A percentile compares a stretch with the other conserved stretches of the same genome.
phyloP scores from a whole-genome alignment of 805 yeast genomes.

The Priceomyces haplophilus region DNA sequence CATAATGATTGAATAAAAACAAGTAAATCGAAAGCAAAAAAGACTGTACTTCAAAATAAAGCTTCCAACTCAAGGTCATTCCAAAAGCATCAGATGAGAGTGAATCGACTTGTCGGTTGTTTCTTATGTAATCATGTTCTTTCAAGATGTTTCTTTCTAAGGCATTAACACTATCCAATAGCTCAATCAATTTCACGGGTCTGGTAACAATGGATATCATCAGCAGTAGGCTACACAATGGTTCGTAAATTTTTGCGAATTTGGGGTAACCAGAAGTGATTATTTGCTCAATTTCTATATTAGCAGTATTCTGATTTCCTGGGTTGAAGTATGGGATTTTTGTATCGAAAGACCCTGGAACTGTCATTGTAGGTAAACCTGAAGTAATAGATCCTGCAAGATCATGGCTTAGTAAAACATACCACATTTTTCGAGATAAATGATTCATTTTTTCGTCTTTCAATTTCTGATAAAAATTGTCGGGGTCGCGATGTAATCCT shows the following conservation, averaged over 20 bases:
- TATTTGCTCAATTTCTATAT: slow-evolving; percentile 29
- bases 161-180: slow-evolving; percentile 11
- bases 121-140: slow-evolving; percentile 5
- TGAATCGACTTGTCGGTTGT: neutral
- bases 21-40: slow-evolving; percentile 21
- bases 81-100: slow-evolving; percentile 1
- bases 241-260: slow-evolving; percentile 10
- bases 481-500: slow-evolving; percentile 70
- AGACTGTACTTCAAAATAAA: slow-evolving; percentile 16
- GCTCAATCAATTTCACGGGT: slow-evolving; percentile 13
- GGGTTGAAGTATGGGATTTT: slow-evolving; percentile 19
- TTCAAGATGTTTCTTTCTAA: slow-evolving; percentile 12
- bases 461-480: slow-evolving; percentile 31
- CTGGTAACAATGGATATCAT: slow-evolving; percentile 16
- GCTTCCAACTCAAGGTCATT: slow-evolving; percentile 13
- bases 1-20: slow-evolving; percentile 27
- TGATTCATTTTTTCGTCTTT: slow-evolving; percentile 15
- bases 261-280: slow-evolving; percentile 15
- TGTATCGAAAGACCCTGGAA: slow-evolving; percentile 21
- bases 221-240: slow-evolving; percentile 12
- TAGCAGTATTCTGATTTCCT: slow-evolving; percentile 28
- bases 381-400: slow-evolving; percentile 16
- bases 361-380: slow-evolving; percentile 22
- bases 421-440: slow-evolving; percentile 30
- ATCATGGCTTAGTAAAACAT: slow-evolving; percentile 18